Conservation (phyloP, 345 rosid genomes). For the Pelargonium nanum region DNA sequence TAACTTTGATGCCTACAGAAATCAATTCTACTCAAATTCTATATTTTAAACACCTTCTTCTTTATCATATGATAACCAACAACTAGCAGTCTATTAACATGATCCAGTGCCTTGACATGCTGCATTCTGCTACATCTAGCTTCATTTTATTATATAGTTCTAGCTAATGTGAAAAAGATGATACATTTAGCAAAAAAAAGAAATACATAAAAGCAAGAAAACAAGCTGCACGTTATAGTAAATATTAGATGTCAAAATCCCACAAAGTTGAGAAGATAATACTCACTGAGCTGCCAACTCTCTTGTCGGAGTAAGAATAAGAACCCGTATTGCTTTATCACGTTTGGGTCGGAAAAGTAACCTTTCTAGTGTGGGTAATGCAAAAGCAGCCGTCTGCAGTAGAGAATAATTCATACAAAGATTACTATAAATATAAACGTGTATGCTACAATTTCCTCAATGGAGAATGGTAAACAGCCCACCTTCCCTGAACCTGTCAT, state of each 20-base stretch:
- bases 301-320: constrained; percentile 88
- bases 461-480: background rate
- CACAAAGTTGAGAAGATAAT: background rate
- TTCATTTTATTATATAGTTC: too few relatives aligned
- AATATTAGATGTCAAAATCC: background rate
- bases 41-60: too few relatives aligned
- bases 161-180: too few relatives aligned
- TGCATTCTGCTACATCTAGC: too few relatives aligned
- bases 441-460: background rate
- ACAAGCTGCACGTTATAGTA: background rate
- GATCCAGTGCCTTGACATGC: too few relatives aligned
- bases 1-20: too few relatives aligned
- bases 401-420: constrained; percentile 1
- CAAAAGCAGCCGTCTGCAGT: constrained; percentile 81
- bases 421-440: constrained; percentile 1
- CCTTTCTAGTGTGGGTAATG: constrained; percentile 89
- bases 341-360: constrained; percentile 79
- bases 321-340: constrained; percentile 68
- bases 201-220: background rate
- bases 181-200: too few relatives aligned
- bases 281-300: constrained; percentile 95
- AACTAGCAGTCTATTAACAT: too few relatives aligned
- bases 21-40: too few relatives aligned
- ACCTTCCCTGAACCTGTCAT: constrained; percentile 99
- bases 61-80: too few relatives aligned